Conservation (phyloP, 1,284 basidiomycete genomes). For the Ganoderma meredithae region DNA sequence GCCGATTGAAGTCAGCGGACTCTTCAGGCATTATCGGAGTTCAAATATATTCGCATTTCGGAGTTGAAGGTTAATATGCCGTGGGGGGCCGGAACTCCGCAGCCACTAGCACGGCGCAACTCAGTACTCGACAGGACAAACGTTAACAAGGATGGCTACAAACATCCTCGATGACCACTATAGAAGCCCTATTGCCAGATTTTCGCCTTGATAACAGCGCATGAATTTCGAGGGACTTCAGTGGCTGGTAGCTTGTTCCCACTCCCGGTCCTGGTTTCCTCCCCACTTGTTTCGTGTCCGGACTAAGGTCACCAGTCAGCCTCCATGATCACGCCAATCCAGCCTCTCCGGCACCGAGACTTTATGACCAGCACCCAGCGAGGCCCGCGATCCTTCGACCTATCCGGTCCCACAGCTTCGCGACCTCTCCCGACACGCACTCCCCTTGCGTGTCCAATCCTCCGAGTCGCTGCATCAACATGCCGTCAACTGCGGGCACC, state of each 20-base stretch:
- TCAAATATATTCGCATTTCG: background rate
- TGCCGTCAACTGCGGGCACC: constrained; percentile 15
- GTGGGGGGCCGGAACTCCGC: too few relatives aligned
- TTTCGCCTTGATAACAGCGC: too few relatives aligned
- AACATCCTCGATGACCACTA: background rate
- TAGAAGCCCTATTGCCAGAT: too few relatives aligned
- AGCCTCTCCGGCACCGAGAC: constrained; percentile 6
- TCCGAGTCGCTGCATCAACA: constrained; percentile 2
- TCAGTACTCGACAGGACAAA: background rate
- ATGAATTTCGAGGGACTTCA: too few relatives aligned
- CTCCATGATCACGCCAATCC: background rate
- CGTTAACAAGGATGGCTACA: too few relatives aligned
- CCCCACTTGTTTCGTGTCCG: background rate
- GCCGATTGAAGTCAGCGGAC: background rate
- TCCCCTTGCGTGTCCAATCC: background rate
- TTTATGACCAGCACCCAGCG: background rate
- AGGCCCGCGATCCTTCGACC: background rate
- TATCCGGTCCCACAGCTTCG: background rate
- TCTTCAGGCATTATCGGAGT: background rate
- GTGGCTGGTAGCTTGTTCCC: background rate
- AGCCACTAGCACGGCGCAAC: background rate
- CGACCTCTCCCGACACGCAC: background rate
- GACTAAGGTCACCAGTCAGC: background rate
- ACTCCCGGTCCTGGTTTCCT: background rate
- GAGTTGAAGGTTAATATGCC: background rate